phyloP scores from a whole-genome alignment of 1,139 yeast species.

The Geotrichum phurueaensis region DNA sequence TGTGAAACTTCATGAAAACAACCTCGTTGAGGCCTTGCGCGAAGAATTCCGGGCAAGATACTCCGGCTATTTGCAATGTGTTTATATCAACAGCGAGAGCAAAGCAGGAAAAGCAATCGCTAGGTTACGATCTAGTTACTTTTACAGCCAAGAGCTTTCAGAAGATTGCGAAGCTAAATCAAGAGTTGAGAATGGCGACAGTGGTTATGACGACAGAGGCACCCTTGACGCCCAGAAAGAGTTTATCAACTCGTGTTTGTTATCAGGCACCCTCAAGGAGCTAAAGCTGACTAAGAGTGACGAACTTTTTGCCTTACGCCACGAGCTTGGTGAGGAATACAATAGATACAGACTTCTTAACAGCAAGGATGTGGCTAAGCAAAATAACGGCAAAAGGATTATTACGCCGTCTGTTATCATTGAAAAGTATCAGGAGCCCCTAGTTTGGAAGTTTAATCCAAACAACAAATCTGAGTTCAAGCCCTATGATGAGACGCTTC shows the following conservation, averaged over 20 bases:
- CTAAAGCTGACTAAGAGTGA: conserved; percentile 39
- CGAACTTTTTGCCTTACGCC: conserved; percentile 23
- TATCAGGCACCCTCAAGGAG: conserved; percentile 3
- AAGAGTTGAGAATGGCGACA: background rate
- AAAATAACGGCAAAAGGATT: background rate
- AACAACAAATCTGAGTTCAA: background rate
- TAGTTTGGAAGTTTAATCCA: background rate
- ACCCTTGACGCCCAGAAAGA: conserved; percentile 34
- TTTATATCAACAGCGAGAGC: conserved; percentile 44
- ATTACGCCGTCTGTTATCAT: conserved; percentile 16
- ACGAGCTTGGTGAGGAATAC: conserved; percentile 20
- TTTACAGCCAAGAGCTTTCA: background rate
- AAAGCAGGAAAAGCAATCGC: conserved; percentile 30
- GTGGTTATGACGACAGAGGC: background rate
- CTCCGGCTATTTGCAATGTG: conserved; percentile 50
- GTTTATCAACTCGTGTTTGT: conserved; percentile 36
- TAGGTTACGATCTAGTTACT: conserved; percentile 15
- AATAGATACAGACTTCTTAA: conserved; percentile 8
- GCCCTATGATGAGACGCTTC: background rate
- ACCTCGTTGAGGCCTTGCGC: conserved; percentile 57
- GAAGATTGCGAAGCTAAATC: background rate
- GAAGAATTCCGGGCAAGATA: conserved; percentile 77
- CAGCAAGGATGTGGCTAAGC: background rate
- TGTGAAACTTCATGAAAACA: conserved; percentile 60
- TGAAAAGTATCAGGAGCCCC: conserved; percentile 11